phyloP scores from a whole-genome alignment of 2,329 filamentous ascomycete species.

The Pseudopyrenochaeta lycopersici region DNA sequence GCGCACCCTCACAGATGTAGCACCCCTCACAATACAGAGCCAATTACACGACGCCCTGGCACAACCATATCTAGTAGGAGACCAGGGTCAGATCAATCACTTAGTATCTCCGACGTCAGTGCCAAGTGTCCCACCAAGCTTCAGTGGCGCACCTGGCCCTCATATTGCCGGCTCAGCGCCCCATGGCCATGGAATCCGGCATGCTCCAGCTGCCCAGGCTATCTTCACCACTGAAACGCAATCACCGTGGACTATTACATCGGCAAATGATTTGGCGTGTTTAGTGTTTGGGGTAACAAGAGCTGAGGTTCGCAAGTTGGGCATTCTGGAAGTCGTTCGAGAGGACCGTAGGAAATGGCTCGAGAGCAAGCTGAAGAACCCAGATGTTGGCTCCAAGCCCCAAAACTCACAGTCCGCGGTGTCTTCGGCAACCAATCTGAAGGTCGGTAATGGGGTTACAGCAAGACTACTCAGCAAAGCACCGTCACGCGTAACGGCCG shows the following conservation, averaged over 20 bases:
- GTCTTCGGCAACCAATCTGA: slow-evolving; percentile 54
- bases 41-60: slow-evolving; percentile 86
- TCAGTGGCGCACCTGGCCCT: slow-evolving; percentile 44
- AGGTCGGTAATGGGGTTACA: slow-evolving; percentile 85
- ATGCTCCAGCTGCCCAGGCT: slow-evolving; percentile 89
- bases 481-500: slow-evolving; percentile 63
- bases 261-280: slow-evolving; percentile 95
- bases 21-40: slow-evolving; percentile 76
- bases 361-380: slow-evolving; percentile 79
- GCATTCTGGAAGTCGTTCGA: slow-evolving; percentile 93
- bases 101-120: slow-evolving; percentile 58
- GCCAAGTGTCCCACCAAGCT: slow-evolving; percentile 45
- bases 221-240: slow-evolving; percentile 96
- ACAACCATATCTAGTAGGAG: slow-evolving; percentile 76
- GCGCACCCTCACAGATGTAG: slow-evolving; percentile 86
- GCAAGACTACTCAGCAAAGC: slow-evolving; percentile 89
- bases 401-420: slow-evolving; percentile 44
- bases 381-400: slow-evolving; percentile 59
- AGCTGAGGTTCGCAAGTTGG: slow-evolving; percentile 91
- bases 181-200: slow-evolving; percentile 91
- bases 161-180: slow-evolving; percentile 54
- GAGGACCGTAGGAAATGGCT: slow-evolving; percentile 90
- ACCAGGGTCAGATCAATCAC: slow-evolving; percentile 53
- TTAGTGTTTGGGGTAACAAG: slow-evolving; percentile 99
- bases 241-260: slow-evolving; percentile 93